Conservation (phyloP, 345 rosid genomes). For the Firmiana major region DNA sequence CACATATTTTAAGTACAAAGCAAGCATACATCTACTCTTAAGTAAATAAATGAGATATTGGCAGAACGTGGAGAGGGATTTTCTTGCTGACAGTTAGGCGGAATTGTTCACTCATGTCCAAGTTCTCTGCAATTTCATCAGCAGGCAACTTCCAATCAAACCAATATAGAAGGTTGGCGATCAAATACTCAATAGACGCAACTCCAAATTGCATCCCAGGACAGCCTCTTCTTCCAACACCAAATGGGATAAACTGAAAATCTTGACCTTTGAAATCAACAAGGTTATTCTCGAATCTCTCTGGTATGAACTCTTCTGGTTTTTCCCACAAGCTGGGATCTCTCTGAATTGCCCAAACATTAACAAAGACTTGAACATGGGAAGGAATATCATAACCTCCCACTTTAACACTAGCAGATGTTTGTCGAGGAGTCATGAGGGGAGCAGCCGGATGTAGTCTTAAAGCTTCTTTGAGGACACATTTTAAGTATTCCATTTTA, state of each 20-base stretch:
- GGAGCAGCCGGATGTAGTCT: neutral
- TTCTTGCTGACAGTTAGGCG: neutral
- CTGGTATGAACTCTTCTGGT: neutral
- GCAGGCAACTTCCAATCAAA: neutral
- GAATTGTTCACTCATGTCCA: neutral
- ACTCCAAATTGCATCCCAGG: neutral
- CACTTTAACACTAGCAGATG: neutral
- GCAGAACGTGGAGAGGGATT: too few species aligned
- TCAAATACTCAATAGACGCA: neutral
- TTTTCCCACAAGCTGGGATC: neutral
- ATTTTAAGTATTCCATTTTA: neutral
- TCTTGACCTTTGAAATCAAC: neutral
- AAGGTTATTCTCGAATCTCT: neutral
- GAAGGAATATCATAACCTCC: neutral
- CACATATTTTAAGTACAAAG: too few species aligned
- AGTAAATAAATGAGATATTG: too few species aligned
- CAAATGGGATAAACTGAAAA: neutral
- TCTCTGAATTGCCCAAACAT: neutral
- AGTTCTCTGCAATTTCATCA: neutral
- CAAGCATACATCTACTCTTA: too few species aligned
- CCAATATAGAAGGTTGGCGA: neutral
- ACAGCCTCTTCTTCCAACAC: neutral
- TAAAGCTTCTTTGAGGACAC: neutral
- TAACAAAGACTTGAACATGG: neutral
- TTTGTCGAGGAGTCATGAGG: neutral